These are phyloP conservation scores for Coprinopsis cinerea DNA, from an alignment of 768 basidiomycete genomes.

Conservation along the genomic window DNA sequence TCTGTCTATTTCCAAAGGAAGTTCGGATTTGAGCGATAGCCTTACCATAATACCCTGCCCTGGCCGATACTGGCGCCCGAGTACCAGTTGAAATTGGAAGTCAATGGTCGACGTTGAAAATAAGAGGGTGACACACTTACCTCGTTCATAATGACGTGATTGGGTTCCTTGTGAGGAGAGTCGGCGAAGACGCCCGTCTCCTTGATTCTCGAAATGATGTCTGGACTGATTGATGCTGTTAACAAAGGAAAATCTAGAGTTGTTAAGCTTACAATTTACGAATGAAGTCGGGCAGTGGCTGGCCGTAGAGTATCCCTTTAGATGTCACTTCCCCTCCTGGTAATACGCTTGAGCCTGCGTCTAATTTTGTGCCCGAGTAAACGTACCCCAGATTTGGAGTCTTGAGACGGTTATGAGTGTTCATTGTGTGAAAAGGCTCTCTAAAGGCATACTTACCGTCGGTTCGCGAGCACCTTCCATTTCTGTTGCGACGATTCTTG, in stretches of 20 bases:
- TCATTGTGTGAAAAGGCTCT: background rate
- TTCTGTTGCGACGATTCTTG: constrained; percentile 68
- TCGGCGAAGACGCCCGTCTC: constrained; percentile 55
- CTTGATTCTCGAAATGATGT: constrained; percentile 66
- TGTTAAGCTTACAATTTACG: constrained; percentile 48
- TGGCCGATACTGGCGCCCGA: constrained; percentile 56
- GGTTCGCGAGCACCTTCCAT: constrained; percentile 73
- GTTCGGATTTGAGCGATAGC: constrained; percentile 8
- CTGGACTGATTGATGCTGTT: constrained; percentile 47
- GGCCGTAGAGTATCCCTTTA: constrained; percentile 62
- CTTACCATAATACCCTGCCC: constrained; percentile 92
- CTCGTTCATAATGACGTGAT: constrained; percentile 90
- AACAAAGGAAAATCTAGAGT: constrained; percentile 2
- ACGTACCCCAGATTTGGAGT: constrained; percentile 67
- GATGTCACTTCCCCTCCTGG: constrained; percentile 70
- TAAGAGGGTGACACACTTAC: constrained; percentile 27
- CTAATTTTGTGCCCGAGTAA: constrained; percentile 1
- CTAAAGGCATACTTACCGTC: constrained; percentile 44
- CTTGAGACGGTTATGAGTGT: constrained; percentile 28
- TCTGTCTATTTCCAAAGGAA: constrained; percentile 1
- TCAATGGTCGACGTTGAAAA: no score
- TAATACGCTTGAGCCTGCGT: constrained; percentile 2
- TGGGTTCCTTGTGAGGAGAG: constrained; percentile 65
- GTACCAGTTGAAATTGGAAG: no score
- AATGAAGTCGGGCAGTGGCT: constrained; percentile 67